Conservation (phyloP, 495 filamentous ascomycete genomes). For the Penicillium parvum region DNA sequence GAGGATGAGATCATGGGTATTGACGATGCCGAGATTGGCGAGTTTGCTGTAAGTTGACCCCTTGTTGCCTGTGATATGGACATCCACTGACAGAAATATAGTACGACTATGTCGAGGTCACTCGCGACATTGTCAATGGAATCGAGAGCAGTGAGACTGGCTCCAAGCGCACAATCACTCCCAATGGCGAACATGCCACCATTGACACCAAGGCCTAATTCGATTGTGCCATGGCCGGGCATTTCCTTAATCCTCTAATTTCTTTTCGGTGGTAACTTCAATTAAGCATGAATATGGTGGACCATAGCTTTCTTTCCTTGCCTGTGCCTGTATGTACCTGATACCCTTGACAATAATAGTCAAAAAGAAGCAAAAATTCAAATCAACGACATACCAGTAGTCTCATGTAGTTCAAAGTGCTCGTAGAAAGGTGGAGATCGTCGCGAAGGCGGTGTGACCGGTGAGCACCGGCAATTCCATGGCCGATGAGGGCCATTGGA, state of each 20-base stretch:
- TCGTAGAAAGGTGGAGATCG: too few species aligned
- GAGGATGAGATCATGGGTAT: constrained; percentile 89
- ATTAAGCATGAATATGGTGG: background rate
- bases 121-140: constrained; percentile 71
- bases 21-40: constrained; percentile 93
- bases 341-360: too few species aligned
- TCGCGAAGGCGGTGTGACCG: too few species aligned
- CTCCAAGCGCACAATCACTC: constrained; percentile 35
- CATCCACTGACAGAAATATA: too few species aligned
- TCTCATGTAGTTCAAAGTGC: too few species aligned
- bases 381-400: too few species aligned
- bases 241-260: constrained; percentile 14
- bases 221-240: background rate
- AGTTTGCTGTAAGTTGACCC: constrained; percentile 68
- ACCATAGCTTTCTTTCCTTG: background rate
- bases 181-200: constrained; percentile 15
- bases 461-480: too few species aligned
- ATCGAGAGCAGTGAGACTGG: constrained; percentile 37
- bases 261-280: constrained; percentile 3
- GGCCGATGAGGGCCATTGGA: too few species aligned
- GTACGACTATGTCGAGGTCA: constrained; percentile 96
- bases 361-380: too few species aligned
- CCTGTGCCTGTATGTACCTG: constrained; percentile 7
- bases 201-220: constrained; percentile 33
- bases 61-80: background rate